Evolutionary conservation across 2,329 filamentous ascomycete species (phyloP).

Genomic region (Cadophora sp.): DNA sequence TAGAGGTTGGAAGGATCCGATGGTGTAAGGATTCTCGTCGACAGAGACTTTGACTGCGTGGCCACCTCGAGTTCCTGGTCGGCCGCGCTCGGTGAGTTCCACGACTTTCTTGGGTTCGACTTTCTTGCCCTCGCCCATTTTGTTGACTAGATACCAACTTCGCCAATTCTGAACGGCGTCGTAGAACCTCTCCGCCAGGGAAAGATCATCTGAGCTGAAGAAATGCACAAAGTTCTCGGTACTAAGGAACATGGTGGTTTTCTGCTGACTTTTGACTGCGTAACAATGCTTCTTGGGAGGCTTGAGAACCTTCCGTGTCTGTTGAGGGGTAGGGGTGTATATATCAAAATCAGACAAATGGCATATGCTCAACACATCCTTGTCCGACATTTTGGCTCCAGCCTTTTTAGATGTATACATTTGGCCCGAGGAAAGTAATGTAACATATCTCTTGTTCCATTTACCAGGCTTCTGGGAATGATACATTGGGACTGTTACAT

Average conservation of each 20-base stretch:
- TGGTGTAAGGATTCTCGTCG: constrained; percentile 63
- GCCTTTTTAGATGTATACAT: constrained; percentile 73
- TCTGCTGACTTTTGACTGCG: constrained; percentile 91
- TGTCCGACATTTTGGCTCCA: constrained; percentile 63
- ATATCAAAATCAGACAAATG: constrained; percentile 94
- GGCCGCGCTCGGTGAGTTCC: constrained; percentile 26
- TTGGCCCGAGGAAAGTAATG: constrained; percentile 76
- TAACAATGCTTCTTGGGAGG: constrained; percentile 87
- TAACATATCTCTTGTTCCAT: constrained; percentile 87
- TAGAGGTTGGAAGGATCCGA: constrained; percentile 72
- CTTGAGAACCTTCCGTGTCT: constrained; percentile 73
- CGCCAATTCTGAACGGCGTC: constrained; percentile 79
- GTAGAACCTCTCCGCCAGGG: constrained; percentile 72
- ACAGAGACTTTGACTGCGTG: constrained; percentile 47
- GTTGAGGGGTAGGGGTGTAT: constrained; percentile 75
- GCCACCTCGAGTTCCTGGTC: constrained; percentile 42
- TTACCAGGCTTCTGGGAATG: constrained; percentile 83
- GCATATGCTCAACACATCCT: constrained; percentile 75
- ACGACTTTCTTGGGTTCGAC: constrained; percentile 36
- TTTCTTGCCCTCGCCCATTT: constrained; percentile 54
- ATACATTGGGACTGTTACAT: constrained; percentile 74
- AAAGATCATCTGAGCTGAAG: constrained; percentile 79
- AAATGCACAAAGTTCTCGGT: constrained; percentile 91
- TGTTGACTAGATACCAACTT: constrained; percentile 88
- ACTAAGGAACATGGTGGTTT: constrained; percentile 80